A percentile compares a stretch with the other conserved stretches of the same genome.
Conservation (phyloP, 1,284 basidiomycete genomes). For the Xanthoconium separans region DNA sequence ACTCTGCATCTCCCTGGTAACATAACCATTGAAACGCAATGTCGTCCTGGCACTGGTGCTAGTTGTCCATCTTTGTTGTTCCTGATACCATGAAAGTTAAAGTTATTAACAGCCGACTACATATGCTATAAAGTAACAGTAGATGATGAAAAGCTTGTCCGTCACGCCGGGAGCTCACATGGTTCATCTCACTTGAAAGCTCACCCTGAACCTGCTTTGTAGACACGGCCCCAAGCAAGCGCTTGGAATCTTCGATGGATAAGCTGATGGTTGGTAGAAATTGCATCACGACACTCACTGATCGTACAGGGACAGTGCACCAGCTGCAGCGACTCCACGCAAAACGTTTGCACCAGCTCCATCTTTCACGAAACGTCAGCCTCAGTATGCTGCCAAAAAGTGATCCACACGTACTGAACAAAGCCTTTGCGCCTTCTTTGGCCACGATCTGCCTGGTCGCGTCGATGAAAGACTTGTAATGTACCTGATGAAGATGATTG, state of each 20-base stretch:
- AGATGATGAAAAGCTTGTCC: neutral
- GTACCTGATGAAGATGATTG: conserved; percentile 20
- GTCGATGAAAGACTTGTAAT: conserved; percentile 58
- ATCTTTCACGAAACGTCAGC: conserved; percentile 18
- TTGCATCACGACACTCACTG: conserved; percentile 42
- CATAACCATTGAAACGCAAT: no score
- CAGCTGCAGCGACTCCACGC: conserved; percentile 70
- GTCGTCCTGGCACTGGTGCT: no score
- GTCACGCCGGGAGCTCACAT: no score
- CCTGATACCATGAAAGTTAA: neutral
- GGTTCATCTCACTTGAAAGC: neutral
- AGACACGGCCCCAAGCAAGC: conserved; percentile 41
- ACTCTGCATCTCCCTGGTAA: no score
- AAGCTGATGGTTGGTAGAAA: neutral
- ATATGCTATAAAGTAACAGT: neutral
- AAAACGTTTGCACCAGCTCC: conserved; percentile 62
- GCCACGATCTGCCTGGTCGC: conserved; percentile 61
- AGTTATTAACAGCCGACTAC: neutral
- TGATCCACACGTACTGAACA: conserved; percentile 47
- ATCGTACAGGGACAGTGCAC: conserved; percentile 70
- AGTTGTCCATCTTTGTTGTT: no score
- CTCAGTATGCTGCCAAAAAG: neutral
- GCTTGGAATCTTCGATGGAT: conserved; percentile 41
- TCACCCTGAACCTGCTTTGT: conserved; percentile 38
- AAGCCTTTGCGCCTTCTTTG: conserved; percentile 55